Evolutionary conservation across 768 basidiomycete species (phyloP), one percentile per base, ranked within the genome.

Genomic region (Heimioporus sp.): DNA sequence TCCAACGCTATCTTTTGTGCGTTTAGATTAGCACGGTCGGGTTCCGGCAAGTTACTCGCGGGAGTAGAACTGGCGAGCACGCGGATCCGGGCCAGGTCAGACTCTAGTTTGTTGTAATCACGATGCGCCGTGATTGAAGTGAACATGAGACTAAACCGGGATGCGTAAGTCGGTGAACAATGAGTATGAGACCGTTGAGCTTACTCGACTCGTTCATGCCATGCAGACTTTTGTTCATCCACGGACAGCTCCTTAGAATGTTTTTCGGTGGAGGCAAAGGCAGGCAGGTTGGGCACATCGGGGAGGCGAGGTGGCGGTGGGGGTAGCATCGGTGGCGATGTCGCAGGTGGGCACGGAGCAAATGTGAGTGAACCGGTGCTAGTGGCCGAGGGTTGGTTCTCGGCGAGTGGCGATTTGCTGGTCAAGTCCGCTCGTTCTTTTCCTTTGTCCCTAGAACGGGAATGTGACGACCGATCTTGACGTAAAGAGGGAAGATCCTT

Each of bases 161-260:
- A 15, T 16, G 35, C 9, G 30, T 58, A n/a, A 51, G 38, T 40
- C 30, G 39, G 37, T 37, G 37, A 28, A 39, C 17, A 16, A 30
- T 30, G 40, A 40, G 44, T 2, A 39, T 10, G 13, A 46, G n/a
- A 10, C 7, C 24, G 24, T 28, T 41, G 43, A 36, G 57, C 76
- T 41, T 55, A 77, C 76, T 70, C 68, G 34, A 78, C 64, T 24
- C 76, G 74, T 35, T 71, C 66, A 34, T 69, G 62, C 76, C 76
- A 77, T 39, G 67, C 58, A 21, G 51, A 56, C n/a, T 64, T 65
- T 43, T 70, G 73, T 45, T 77, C 73, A 4, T 71, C 72, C 19
- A 63, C 32, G n/a, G 73, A 62, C 17, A 66, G 37, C 11, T 59
- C 65, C 43, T 65, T 66, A 16, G 40, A 13, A 21, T 51, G 51